Percentiles rank a stretch among this genome's conserved stretches.
Conservation (phyloP, 2,329 filamentous ascomycete species). For the Calonectria pauciramosa region DNA sequence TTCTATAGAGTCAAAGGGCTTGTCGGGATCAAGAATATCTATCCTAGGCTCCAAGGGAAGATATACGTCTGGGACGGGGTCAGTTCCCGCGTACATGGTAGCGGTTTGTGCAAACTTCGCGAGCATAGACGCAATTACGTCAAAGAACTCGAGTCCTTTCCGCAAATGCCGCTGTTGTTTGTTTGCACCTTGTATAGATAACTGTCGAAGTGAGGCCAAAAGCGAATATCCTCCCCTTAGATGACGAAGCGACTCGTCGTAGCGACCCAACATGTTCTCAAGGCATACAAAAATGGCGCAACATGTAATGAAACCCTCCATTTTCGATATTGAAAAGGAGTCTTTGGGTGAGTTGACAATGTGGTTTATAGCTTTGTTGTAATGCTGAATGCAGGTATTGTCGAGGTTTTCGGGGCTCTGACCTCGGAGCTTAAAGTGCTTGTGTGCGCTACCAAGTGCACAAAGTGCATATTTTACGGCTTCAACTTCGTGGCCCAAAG, state of each 20-base stretch:
- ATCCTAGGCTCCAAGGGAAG: not conserved
- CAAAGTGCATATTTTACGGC: not conserved
- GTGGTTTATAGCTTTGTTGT: not conserved
- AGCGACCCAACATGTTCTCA: not conserved
- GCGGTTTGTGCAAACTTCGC: not conserved
- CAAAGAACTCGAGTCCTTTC: not conserved
- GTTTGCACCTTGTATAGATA: not conserved
- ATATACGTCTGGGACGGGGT: not conserved
- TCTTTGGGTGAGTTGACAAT: not conserved
- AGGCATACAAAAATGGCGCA: not conserved
- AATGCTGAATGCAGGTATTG: not conserved
- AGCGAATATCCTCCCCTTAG: not conserved
- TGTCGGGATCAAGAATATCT: not conserved
- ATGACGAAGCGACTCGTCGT: not conserved
- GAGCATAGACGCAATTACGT: not conserved
- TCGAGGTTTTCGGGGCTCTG: not conserved
- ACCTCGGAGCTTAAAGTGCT: not conserved
- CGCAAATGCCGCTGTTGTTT: too few relatives aligned
- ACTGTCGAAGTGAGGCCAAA: not conserved
- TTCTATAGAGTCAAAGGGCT: not conserved
- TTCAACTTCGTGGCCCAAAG: not conserved
- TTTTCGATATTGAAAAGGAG: not conserved
- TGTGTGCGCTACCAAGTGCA: not conserved
- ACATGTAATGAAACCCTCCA: not conserved
- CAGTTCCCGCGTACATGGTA: not conserved